Evolutionary conservation across 2,329 filamentous ascomycete genomes (phyloP), one percentile per base, ranked within the genome.

Genomic region (Phoma sp.): DNA sequence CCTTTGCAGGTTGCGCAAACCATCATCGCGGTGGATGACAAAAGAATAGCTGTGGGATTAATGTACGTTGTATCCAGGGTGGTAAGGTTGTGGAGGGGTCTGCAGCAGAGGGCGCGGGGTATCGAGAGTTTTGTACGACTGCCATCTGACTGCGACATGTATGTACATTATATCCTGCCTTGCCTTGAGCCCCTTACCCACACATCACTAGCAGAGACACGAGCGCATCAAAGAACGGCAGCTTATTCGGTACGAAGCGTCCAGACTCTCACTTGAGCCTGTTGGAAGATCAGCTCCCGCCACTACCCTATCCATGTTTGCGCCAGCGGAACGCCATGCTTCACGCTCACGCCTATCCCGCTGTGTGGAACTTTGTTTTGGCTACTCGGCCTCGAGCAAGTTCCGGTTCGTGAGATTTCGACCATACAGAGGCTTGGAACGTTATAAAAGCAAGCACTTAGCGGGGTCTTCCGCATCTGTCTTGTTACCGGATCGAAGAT

Each of bases 1-100:
- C 69, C 65, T 65, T 68, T 68, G 58, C 71, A 74, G 50, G 66
- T 70, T 21, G 60, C 60, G 60, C 71, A 56, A 56, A 56, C 47
- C 52, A 56, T 56, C 42, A 50, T 56, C 14, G 42, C 46, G 42
- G 37, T n/a, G 32, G 15, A 11, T 34, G 20, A 32, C 15, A 43
- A 39, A 39, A 29, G 30, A 29, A 39, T 37, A 14, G 36, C 33
- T 7, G 20, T 18, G 9, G 20, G 14, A 29, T 55, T 18, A 32
- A 37, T 26, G 40, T 37, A 23, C 20, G 28, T 29, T 15, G 46
- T 38, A 36, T 42, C 18, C 30, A 20, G n/a, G 23, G 17, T 11
- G 17, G 33, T 30, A 18, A 36, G n/a, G 37, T 23, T 36, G 36
- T 38, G 46, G 46, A 50, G 46, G 42, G 29, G 47, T 28, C 21